phyloP scores from a whole-genome alignment of 2,329 filamentous ascomycete species.

The Cladophialophora yegresii region DNA sequence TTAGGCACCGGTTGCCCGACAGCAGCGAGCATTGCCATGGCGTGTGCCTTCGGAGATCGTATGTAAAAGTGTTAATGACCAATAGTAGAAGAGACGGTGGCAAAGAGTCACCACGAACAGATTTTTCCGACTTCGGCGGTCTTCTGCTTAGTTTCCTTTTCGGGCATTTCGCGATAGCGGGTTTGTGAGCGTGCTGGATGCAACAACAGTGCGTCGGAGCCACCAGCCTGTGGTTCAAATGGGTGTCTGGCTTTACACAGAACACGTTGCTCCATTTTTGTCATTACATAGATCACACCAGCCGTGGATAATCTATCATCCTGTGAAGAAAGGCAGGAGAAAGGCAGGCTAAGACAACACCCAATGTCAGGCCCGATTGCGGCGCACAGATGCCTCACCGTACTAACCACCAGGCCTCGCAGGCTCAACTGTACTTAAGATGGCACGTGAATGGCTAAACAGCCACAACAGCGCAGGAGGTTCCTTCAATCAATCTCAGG shows the following conservation, averaged over 20 bases:
- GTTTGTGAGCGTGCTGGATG: background rate
- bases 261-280: background rate
- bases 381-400: background rate
- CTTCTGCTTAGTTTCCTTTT: slow-evolving; percentile 17
- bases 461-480: too few species aligned
- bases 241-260: background rate
- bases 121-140: background rate
- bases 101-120: slow-evolving; percentile 1
- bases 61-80: background rate
- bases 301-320: background rate
- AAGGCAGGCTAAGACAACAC: background rate
- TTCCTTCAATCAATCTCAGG: too few species aligned
- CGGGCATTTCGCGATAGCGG: background rate
- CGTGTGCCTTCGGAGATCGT: background rate
- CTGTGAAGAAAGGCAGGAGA: background rate
- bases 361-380: background rate
- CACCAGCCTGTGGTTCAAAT: background rate
- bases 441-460: too few species aligned
- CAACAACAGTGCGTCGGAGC: background rate
- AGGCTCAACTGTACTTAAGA: too few species aligned
- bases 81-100: background rate
- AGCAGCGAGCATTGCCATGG: slow-evolving; percentile 32
- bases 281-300: background rate
- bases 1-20: slow-evolving; percentile 75
- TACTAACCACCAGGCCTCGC: too few species aligned